Evolutionary conservation across 768 basidiomycete genomes (phyloP), one percentile per base, ranked within the genome.

Genomic region (Podaxis sp.): DNA sequence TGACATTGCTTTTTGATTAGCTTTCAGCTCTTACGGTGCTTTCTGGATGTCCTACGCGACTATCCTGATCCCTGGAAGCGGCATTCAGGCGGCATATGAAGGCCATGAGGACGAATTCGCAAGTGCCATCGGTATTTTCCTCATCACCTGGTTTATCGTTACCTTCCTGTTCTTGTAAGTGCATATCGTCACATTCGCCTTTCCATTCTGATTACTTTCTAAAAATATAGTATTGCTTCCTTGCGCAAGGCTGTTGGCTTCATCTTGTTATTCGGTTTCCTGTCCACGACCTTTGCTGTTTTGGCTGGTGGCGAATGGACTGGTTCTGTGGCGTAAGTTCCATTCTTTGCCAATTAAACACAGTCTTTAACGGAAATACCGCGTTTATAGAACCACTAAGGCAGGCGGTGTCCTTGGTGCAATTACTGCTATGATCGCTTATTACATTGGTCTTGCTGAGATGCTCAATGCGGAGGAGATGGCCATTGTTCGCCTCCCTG

Each of bases 41-140:
- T 95, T 95, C 81, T 95, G 93, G 93, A 78, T 95, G 77, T 92
- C 92, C 4, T 95, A 85, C 54, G 91, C 85, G 3, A 78, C 84
- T 0, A 86, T 95, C 67, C 74, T 89, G 69, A 82, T 92, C 52
- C 93, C 93, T 2, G 80, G 82, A 28, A 83, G 82, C 3, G 91
- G 91, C 13, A 80, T 94, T 51, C 11, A 66, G 4, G 71, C 78
- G 0, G 83, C 91, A 0, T 94, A 87, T 69, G 66, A 58, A 0
- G 65, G 63, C n/a, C 55, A 58, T 0, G 17, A 52, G 2, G 68
- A 69, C 0, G 82, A 87, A 68, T 70, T 89, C 12, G 26, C 65
- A 13, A 73, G 70, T 20, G 92, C 90, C 0, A 67, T 95, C 12
- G 91, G 88, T 2, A 88, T 94, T 62, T 94, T 84, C 76, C 79